Conservation (phyloP, 2,329 filamentous ascomycete genomes). For the Bretziella fagacearum region DNA sequence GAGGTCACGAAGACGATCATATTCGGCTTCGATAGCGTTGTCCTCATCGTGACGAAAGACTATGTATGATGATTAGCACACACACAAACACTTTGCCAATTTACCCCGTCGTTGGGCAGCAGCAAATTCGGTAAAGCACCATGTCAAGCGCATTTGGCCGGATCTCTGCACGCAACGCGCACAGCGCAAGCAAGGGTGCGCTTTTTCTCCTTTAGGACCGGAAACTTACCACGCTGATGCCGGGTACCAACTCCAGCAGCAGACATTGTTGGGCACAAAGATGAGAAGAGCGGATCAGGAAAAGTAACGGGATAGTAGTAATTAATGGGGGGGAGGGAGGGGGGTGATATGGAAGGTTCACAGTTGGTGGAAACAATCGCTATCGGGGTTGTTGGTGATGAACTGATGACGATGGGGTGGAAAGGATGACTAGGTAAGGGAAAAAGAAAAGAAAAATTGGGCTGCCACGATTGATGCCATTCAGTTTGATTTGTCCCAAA, state of each 20-base stretch:
- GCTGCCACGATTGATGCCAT: background rate
- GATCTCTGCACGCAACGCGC: background rate
- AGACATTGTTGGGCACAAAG: background rate
- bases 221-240: slow-evolving; percentile 9
- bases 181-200: background rate
- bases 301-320: too few species aligned
- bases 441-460: background rate
- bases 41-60: slow-evolving; percentile 60
- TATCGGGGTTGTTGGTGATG: background rate
- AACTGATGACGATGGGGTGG: background rate
- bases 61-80: slow-evolving; percentile 22
- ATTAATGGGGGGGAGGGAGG: background rate
- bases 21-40: slow-evolving; percentile 61
- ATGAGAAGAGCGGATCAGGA: background rate
- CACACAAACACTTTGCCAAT: background rate
- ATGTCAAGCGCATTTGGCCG: background rate
- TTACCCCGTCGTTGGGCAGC: background rate
- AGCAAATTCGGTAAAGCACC: background rate
- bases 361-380: background rate
- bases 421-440: background rate
- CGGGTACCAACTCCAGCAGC: background rate
- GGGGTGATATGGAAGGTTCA: background rate
- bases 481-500: background rate
- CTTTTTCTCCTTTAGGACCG: background rate
- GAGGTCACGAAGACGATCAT: slow-evolving; percentile 73